A percentile compares a stretch with the other conserved stretches of the same genome.
These are phyloP conservation scores for Hymenoscyphus salicellus DNA, from an alignment of 2,329 filamentous ascomycete species.

Conservation along the genomic window DNA sequence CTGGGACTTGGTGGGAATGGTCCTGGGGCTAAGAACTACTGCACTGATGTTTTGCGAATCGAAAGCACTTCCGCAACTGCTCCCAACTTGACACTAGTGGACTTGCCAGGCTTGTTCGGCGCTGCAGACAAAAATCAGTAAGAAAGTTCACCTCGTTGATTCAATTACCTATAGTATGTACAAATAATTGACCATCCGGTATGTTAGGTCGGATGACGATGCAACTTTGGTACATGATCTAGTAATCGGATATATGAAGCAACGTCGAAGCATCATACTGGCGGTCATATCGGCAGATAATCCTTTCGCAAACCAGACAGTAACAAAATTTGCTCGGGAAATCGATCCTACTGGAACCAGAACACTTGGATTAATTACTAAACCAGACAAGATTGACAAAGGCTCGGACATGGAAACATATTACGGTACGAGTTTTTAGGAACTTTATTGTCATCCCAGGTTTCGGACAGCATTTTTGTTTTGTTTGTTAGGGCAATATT, in stretches of 20 bases:
- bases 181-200: background rate
- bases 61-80: constrained; percentile 18
- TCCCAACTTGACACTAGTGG: constrained; percentile 24
- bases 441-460: too few species aligned
- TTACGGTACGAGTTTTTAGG: constrained; percentile 30
- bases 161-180: background rate
- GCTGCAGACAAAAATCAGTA: constrained; percentile 28
- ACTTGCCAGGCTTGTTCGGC: constrained; percentile 34
- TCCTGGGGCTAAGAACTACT: constrained; percentile 33
- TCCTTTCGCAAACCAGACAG: constrained; percentile 42
- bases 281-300: constrained; percentile 45
- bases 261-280: constrained; percentile 45
- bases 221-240: constrained; percentile 29
- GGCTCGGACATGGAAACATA: constrained; percentile 38
- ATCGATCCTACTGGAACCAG: constrained; percentile 39
- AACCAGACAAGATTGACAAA: constrained; percentile 41
- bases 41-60: constrained; percentile 19
- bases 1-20: background rate
- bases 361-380: constrained; percentile 47
- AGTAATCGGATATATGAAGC: constrained; percentile 40
- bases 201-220: background rate
- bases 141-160: background rate
- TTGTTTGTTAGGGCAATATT: too few species aligned
- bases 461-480: too few species aligned
- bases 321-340: constrained; percentile 38